Conservation (phyloP, 768 basidiomycete species). For the Floccularia luteovirens region DNA sequence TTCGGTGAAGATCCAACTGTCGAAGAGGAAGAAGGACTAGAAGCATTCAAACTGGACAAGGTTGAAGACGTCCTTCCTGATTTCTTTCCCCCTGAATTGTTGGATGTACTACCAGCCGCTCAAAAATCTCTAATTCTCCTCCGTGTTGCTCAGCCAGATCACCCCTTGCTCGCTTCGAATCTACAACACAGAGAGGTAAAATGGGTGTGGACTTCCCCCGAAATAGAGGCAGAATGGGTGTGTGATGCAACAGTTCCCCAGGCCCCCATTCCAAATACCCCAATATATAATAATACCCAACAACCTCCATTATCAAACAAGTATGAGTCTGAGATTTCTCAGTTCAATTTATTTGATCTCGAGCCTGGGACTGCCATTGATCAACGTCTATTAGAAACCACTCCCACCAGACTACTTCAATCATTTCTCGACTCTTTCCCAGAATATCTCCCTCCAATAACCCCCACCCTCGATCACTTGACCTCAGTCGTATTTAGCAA, state of each 20-base stretch:
- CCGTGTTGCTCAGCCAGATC: constrained; percentile 55
- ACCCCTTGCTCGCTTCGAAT: constrained; percentile 38
- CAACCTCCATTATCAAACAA: neutral
- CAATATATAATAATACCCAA: neutral
- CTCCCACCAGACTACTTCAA: constrained; percentile 24
- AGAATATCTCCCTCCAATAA: constrained; percentile 44
- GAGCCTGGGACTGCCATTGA: constrained; percentile 45
- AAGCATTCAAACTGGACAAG: constrained; percentile 26
- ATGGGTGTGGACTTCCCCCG: constrained; percentile 61
- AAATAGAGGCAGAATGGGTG: constrained; percentile 44
- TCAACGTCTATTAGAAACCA: constrained; percentile 15
- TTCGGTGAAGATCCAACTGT: constrained; percentile 30
- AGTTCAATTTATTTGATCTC: constrained; percentile 55
- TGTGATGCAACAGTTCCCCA: constrained; percentile 6
- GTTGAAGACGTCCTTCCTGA: constrained; percentile 44
- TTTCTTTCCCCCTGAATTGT: constrained; percentile 51
- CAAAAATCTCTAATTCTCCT: constrained; percentile 64
- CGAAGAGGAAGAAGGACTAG: constrained; percentile 28
- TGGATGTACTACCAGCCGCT: constrained; percentile 52
- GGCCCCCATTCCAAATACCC: neutral
- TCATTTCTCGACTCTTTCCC: constrained; percentile 57
- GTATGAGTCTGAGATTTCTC: constrained; percentile 29
- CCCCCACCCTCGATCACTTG: constrained; percentile 58
- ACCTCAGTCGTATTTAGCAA: constrained; percentile 55
- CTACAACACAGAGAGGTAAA: constrained; percentile 19